Conservation (phyloP, 352 stramenopile species). For the Globisporangium spiculum region DNA sequence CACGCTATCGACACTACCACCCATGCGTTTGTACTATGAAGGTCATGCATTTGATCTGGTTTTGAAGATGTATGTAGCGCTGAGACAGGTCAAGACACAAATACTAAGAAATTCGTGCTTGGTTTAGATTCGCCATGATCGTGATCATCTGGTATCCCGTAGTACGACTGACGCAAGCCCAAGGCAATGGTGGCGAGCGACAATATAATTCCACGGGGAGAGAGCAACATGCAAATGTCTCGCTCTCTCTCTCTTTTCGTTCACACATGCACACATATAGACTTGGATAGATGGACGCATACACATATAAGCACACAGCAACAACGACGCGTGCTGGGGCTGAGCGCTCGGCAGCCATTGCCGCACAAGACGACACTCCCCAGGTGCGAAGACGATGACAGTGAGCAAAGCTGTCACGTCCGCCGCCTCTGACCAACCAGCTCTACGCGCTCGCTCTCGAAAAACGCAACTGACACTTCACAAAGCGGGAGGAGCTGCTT, state of each 20-base stretch:
- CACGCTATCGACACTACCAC: neutral
- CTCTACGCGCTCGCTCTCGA: slow-evolving; percentile 6
- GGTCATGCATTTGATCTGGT: neutral
- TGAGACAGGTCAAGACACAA: slow-evolving; percentile 86
- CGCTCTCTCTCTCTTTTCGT: neutral
- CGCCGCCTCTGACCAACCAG: too few species aligned
- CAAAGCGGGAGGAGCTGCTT: neutral
- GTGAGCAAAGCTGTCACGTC: too few species aligned
- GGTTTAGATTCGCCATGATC: slow-evolving; percentile 85
- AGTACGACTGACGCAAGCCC: slow-evolving; percentile 78
- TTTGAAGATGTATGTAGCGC: slow-evolving; percentile 47
- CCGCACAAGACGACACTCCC: neutral
- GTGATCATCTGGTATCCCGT: slow-evolving; percentile 64
- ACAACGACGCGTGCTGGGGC: neutral
- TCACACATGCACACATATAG: slow-evolving; percentile 10
- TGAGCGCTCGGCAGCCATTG: neutral
- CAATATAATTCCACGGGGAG: slow-evolving; percentile 62
- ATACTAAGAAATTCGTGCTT: slow-evolving; percentile 64
- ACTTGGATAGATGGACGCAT: neutral
- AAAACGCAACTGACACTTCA: slow-evolving; percentile 25
- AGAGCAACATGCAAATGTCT: neutral
- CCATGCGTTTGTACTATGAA: neutral
- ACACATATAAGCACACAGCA: slow-evolving; percentile 2
- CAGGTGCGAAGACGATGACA: too few species aligned
- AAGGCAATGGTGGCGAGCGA: slow-evolving; percentile 75